A percentile compares a stretch with the other conserved stretches of the same genome.
These are phyloP conservation scores for Pistacia vera DNA, from an alignment of 345 rosid genomes.

Conservation along the genomic window DNA sequence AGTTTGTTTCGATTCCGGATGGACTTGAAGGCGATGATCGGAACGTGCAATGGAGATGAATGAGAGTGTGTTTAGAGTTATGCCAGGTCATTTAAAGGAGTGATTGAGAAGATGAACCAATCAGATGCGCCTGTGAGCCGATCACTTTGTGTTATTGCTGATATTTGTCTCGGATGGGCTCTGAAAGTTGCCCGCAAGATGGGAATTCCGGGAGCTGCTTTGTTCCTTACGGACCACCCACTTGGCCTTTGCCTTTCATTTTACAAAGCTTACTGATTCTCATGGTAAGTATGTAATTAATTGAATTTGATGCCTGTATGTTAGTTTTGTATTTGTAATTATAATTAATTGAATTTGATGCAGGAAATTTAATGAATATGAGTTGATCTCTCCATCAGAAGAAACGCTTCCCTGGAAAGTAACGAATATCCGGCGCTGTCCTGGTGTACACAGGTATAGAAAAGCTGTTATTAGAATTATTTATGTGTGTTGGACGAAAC, in stretches of 20 bases:
- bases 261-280: conserved; percentile 19
- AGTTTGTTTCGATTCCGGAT: conserved; percentile 29
- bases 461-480: background rate
- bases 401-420: conserved; percentile 23
- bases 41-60: background rate
- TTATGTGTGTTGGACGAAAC: background rate
- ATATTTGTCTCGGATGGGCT: conserved; percentile 30
- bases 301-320: no score
- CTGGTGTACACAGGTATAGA: background rate
- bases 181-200: conserved; percentile 26
- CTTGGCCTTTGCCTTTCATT: conserved; percentile 12
- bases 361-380: conserved; percentile 21
- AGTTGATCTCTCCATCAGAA: conserved; percentile 18
- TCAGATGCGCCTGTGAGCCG: conserved; percentile 4
- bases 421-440: conserved; percentile 25
- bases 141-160: conserved; percentile 34
- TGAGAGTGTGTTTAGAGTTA: conserved; percentile 6
- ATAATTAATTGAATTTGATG: background rate
- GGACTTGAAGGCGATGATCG: conserved; percentile 16
- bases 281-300: conserved; percentile 21
- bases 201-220: conserved; percentile 22
- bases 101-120: conserved; percentile 29
- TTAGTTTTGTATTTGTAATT: background rate
- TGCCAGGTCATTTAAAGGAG: conserved; percentile 21
- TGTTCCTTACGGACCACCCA: conserved; percentile 20